Evolutionary conservation across 768 basidiomycete genomes (phyloP).

Genomic region (Pleurotus sapidus): DNA sequence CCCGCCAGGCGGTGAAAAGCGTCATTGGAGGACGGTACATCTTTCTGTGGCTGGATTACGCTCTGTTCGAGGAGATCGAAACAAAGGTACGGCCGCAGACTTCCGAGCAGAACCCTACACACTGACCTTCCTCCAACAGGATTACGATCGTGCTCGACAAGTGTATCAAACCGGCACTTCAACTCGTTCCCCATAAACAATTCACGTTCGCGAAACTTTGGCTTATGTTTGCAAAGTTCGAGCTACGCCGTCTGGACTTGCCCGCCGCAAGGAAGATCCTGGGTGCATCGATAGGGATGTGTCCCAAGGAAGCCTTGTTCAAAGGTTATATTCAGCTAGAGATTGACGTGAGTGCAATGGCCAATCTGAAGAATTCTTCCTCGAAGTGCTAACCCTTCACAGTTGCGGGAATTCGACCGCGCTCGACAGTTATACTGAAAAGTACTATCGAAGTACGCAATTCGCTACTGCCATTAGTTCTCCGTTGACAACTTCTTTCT

Average conservation of each 20-base stretch:
- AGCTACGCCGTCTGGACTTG: conserved; percentile 80
- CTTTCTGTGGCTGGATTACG: conserved; percentile 94
- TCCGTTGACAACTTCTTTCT: conserved; percentile 1
- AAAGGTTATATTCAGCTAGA: conserved; percentile 95
- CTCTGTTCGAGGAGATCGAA: conserved; percentile 95
- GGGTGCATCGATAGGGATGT: conserved; percentile 91
- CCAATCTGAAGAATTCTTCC: background rate
- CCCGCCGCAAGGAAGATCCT: conserved; percentile 84
- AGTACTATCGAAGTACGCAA: conserved; percentile 81
- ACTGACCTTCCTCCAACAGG: conserved; percentile 39
- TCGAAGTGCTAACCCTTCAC: background rate
- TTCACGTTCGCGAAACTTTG: conserved; percentile 99
- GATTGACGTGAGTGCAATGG: conserved; percentile 60
- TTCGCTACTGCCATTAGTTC: background rate
- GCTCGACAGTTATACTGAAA: conserved; percentile 90
- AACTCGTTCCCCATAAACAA: conserved; percentile 90
- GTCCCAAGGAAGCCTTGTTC: conserved; percentile 93
- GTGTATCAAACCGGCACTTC: conserved; percentile 90
- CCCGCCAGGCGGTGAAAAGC: conserved; percentile 90
- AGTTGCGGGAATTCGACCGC: conserved; percentile 94
- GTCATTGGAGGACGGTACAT: conserved; percentile 91
- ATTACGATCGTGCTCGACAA: conserved; percentile 81
- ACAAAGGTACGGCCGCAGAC: conserved; percentile 59
- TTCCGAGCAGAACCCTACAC: background rate
- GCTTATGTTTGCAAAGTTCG: conserved; percentile 90